These are phyloP conservation scores for Eutypella sp. DNA, from an alignment of 2,329 filamentous ascomycete species.

Conservation along the genomic window DNA sequence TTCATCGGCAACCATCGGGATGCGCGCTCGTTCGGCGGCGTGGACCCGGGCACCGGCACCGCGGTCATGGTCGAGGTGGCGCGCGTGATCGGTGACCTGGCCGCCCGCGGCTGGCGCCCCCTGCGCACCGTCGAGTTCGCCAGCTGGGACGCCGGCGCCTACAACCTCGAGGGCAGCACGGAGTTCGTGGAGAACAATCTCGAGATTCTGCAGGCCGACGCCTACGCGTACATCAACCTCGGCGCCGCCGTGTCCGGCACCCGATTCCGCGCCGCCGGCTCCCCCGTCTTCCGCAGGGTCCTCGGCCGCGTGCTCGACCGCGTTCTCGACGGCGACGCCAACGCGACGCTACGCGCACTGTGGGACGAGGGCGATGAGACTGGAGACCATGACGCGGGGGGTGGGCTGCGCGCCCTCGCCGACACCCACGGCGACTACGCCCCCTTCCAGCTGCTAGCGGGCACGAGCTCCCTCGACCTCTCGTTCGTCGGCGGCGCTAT, in stretches of 20 bases:
- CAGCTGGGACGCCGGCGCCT: slow-evolving; percentile 92
- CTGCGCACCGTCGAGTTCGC: slow-evolving; percentile 94
- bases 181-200: slow-evolving; percentile 89
- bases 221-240: slow-evolving; percentile 85
- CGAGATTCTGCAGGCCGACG: slow-evolving; percentile 66
- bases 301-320: slow-evolving; percentile 70
- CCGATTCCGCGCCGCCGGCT: slow-evolving; percentile 72
- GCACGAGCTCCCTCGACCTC: slow-evolving; percentile 82
- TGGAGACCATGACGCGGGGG: not conserved
- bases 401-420: slow-evolving; percentile 56
- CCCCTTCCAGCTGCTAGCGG: slow-evolving; percentile 86
- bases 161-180: slow-evolving; percentile 89
- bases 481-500: slow-evolving; percentile 64
- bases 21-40: slow-evolving; percentile 83
- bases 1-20: slow-evolving; percentile 93
- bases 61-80: slow-evolving; percentile 88
- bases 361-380: slow-evolving; percentile 62
- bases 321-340: slow-evolving; percentile 65
- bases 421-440: slow-evolving; percentile 79
- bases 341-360: slow-evolving; percentile 66
- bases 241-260: slow-evolving; percentile 74
- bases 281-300: slow-evolving; percentile 70
- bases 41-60: slow-evolving; percentile 81
- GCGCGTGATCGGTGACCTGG: slow-evolving; percentile 75
- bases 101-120: slow-evolving; percentile 77